Evolutionary conservation across 345 rosid species (phyloP).

Genomic region (Gossypium australe): DNA sequence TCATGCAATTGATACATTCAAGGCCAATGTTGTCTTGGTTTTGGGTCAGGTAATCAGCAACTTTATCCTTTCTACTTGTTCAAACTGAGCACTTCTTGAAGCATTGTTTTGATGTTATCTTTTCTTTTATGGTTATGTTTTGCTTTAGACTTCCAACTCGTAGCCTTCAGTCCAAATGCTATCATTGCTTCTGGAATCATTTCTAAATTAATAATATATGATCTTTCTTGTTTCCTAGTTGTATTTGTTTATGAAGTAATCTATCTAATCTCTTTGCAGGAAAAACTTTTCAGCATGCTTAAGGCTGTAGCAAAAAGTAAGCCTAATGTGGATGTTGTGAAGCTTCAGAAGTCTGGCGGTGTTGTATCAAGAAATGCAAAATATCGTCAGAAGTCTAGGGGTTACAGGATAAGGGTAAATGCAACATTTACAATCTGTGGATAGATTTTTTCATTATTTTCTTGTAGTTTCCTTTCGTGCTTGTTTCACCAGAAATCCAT

Average conservation of each 20-base stretch:
- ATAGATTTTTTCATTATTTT: neutral
- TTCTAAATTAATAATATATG: neutral
- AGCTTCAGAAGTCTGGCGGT: slow-evolving; percentile 88
- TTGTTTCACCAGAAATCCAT: neutral
- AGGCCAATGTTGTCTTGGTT: slow-evolving; percentile 80
- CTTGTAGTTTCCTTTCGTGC: neutral
- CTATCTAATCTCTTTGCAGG: slow-evolving; percentile 35
- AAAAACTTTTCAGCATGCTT: slow-evolving; percentile 93
- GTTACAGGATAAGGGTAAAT: slow-evolving; percentile 65
- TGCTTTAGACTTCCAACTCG: neutral
- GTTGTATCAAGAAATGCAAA: slow-evolving; percentile 68
- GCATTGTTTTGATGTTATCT: neutral
- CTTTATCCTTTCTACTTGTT: neutral
- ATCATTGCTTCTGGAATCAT: neutral
- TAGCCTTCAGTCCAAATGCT: neutral
- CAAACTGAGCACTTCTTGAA: neutral
- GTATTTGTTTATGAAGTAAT: neutral
- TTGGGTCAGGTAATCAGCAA: slow-evolving; percentile 60
- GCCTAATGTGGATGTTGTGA: slow-evolving; percentile 78
- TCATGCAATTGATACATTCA: slow-evolving; percentile 74
- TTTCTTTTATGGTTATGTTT: neutral
- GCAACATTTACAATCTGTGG: neutral
- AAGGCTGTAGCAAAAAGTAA: slow-evolving; percentile 57
- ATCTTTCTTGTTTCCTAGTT: neutral
- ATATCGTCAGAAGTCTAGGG: slow-evolving; percentile 60